phyloP scores from a whole-genome alignment of 2,329 filamentous ascomycete genomes.

The Arthrobotrys sinensis region DNA sequence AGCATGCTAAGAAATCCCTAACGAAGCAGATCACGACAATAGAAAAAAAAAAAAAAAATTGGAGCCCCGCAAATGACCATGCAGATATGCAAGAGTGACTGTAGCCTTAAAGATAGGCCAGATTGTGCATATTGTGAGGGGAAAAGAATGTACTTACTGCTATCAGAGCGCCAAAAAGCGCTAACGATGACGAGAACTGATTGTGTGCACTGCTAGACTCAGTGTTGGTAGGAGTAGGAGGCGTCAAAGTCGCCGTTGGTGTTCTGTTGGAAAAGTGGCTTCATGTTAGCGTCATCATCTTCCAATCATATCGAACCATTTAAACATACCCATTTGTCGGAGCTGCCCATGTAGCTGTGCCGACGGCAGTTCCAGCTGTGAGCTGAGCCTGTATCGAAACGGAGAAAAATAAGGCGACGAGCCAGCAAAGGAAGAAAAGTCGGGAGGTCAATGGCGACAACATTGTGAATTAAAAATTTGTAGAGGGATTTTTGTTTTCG shows the following conservation, averaged over 20 bases:
- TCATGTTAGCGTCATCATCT: conserved; percentile 40
- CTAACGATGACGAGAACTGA: conserved; percentile 58
- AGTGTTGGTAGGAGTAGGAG: conserved; percentile 54
- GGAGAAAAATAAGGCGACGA: conserved; percentile 52
- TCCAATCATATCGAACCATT: conserved; percentile 26
- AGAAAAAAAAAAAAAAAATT: conserved; percentile 8
- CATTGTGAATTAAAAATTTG: conserved; percentile 36
- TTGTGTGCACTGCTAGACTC: conserved; percentile 49
- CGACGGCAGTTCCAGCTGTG: conserved; percentile 42
- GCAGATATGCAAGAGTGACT: not conserved
- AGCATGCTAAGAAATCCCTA: conserved; percentile 33
- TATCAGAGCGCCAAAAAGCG: conserved; percentile 59
- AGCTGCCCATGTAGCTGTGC: conserved; percentile 37
- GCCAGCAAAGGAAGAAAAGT: conserved; percentile 50
- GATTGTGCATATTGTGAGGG: conserved; percentile 1
- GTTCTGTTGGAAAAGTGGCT: conserved; percentile 43
- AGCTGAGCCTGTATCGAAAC: conserved; percentile 57
- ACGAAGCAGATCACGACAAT: conserved; percentile 12
- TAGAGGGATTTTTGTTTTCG: not conserved
- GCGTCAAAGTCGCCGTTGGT: conserved; percentile 51
- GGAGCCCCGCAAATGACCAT: conserved; percentile 14
- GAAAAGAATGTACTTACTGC: conserved; percentile 45
- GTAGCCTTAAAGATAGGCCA: conserved; percentile 20
- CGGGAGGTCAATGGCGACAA: conserved; percentile 45
- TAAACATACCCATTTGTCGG: conserved; percentile 55